Evolutionary conservation across 768 basidiomycete genomes (phyloP).

Genomic region (Suillus luteus): DNA sequence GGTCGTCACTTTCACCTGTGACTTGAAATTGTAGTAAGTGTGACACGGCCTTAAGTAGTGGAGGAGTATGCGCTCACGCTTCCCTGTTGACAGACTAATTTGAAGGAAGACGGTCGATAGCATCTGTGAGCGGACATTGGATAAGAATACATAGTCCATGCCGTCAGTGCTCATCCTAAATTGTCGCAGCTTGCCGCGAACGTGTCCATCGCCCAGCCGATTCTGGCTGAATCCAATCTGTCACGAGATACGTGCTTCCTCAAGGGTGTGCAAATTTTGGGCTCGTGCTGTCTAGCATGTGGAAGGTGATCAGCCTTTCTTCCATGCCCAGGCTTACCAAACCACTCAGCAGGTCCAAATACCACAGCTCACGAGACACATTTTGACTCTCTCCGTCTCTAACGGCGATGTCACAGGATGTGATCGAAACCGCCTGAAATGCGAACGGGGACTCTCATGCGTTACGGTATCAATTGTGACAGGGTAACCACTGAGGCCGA

Average conservation of each 20-base stretch:
- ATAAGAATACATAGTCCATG: background rate
- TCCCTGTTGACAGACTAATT: background rate
- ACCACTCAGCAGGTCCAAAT: background rate
- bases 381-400: slow-evolving; percentile 4
- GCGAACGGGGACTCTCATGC: background rate
- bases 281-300: background rate
- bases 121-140: background rate
- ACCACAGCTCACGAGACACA: background rate
- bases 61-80: background rate
- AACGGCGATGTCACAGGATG: background rate
- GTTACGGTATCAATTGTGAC: slow-evolving; percentile 5
- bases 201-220: background rate
- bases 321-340: background rate
- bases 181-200: background rate
- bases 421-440: background rate
- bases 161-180: background rate
- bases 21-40: background rate
- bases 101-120: background rate
- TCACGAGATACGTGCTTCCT: background rate
- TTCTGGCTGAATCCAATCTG: background rate
- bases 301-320: background rate
- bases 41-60: background rate
- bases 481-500: background rate
- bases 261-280: background rate
- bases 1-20: background rate